These are phyloP conservation scores for Geosmithia flava DNA, from an alignment of 2,329 filamentous ascomycete species.

Conservation along the genomic window DNA sequence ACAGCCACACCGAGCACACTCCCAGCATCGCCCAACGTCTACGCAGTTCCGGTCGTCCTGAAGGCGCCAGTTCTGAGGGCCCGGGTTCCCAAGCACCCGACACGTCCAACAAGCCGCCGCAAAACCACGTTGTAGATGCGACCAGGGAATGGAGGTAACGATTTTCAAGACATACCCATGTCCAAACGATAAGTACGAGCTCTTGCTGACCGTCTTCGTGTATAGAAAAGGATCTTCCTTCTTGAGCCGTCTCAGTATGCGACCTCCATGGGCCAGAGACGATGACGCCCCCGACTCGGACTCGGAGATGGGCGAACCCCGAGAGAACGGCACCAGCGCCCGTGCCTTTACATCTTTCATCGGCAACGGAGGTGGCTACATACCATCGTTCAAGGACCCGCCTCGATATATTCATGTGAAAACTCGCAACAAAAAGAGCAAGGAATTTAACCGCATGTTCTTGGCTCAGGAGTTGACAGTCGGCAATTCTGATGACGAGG, in stretches of 20 bases:
- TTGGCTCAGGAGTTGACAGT: conserved; percentile 73
- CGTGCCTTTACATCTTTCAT: conserved; percentile 69
- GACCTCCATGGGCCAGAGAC: conserved; percentile 62
- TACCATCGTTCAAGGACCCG: conserved; percentile 77
- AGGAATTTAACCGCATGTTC: conserved; percentile 79
- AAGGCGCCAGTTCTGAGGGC: conserved; percentile 26
- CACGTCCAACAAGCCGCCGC: conserved; percentile 25
- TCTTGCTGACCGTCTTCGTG: background rate
- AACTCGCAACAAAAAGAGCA: conserved; percentile 65
- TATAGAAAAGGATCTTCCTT: conserved; percentile 78
- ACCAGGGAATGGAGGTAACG: conserved; percentile 53
- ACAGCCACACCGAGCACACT: conserved; percentile 24
- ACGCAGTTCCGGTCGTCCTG: conserved; percentile 37
- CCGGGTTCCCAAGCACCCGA: conserved; percentile 18
- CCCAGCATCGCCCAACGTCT: conserved; percentile 42
- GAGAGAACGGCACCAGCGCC: conserved; percentile 72
- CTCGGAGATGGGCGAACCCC: conserved; percentile 55
- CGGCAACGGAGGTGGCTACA: conserved; percentile 57
- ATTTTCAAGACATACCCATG: background rate
- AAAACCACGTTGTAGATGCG: conserved; percentile 26
- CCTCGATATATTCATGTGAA: conserved; percentile 84
- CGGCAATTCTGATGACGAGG: conserved; percentile 29
- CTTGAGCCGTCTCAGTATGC: conserved; percentile 67
- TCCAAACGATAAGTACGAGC: background rate
- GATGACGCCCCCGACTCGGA: conserved; percentile 47